phyloP scores from a whole-genome alignment of 73 alveolate species.

The Blepharisma japonicum region DNA sequence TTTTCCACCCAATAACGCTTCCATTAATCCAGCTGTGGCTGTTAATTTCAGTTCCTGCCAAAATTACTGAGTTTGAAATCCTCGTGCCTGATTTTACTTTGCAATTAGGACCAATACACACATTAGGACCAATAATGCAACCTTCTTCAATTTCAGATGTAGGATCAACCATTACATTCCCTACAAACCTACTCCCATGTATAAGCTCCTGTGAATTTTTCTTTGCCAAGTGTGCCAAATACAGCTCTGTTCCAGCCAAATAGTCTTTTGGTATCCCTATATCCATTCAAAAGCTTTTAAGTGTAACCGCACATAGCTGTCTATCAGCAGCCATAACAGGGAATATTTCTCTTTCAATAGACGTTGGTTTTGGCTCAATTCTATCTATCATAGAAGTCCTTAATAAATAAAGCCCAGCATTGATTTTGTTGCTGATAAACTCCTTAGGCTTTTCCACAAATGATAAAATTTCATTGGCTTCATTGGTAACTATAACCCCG shows the following conservation, averaged over 20 bases:
- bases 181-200: constrained; percentile 50
- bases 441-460: constrained; percentile 94
- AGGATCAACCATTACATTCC: constrained; percentile 47
- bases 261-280: constrained; percentile 98
- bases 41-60: constrained; percentile 60
- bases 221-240: constrained; percentile 54
- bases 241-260: constrained; percentile 71
- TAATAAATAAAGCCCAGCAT: constrained; percentile 95
- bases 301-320: constrained; percentile 70
- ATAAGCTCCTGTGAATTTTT: constrained; percentile 47
- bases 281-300: constrained; percentile 97
- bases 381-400: constrained; percentile 82
- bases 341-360: constrained; percentile 93
- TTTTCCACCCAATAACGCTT: constrained; percentile 81
- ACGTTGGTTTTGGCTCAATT: constrained; percentile 84
- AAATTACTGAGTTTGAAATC: constrained; percentile 61
- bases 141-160: constrained; percentile 73
- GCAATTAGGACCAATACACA: constrained; percentile 91
- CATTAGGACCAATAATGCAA: constrained; percentile 93
- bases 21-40: constrained; percentile 60
- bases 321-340: constrained; percentile 96
- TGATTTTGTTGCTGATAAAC: constrained; percentile 89
- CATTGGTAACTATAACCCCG: constrained; percentile 93
- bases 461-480: constrained; percentile 68
- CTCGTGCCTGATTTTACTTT: constrained; percentile 71